Base-by-base conservation (phyloP, 192 early-diverging fungal genomes). In the Linnemannia schmuckeri region DNA sequence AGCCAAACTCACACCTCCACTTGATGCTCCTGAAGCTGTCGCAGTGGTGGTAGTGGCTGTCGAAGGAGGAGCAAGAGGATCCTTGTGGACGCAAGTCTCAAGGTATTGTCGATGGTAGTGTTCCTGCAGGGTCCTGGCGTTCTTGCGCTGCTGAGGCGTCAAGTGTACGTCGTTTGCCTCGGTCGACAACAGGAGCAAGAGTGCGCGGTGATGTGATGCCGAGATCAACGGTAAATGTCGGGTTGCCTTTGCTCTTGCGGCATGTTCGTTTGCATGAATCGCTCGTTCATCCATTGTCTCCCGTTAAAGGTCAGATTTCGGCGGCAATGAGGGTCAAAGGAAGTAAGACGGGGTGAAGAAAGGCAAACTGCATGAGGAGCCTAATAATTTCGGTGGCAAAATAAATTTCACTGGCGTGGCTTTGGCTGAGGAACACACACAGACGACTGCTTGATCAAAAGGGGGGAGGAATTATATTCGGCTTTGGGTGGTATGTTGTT, bases 91-190 rank as follows among this genome's bases (percentile, higher is more conserved):
- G 55, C 80, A 88, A 41, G 44, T 76, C 7, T 79, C 41, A 18
- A 70, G 12, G 41, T 82, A 79, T 37, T 88, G 81, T 55, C 44
- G 70, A 49, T 82, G 78, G 44, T 78, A 82, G 38, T 83, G 81
- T 7, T 79, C 55, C 24, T 82, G 81, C 6, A 88, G 77, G 1
- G 54, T 82, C 49, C 76, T 57, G 30, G 86, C 86, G 70, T 88
- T 81, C 77, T 33, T 54, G 22, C 86, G 75, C 38, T 82, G 86
- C n/a, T 70, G 33, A 8, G 76, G 52, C 4, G 86, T 79, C 55
- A 88, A 46, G 20, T 41, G 78, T 33, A 33, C 74, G 41, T 88
- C 77, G 41, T 79, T 78, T n/a, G 86, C 86, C 41, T 88, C 86
- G 38, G 76, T 72, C 0, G 86, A 71, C 24, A 88, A 73, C 37